Evolutionary conservation across 345 rosid genomes (phyloP).

Genomic region (Corchorus olitorius): DNA sequence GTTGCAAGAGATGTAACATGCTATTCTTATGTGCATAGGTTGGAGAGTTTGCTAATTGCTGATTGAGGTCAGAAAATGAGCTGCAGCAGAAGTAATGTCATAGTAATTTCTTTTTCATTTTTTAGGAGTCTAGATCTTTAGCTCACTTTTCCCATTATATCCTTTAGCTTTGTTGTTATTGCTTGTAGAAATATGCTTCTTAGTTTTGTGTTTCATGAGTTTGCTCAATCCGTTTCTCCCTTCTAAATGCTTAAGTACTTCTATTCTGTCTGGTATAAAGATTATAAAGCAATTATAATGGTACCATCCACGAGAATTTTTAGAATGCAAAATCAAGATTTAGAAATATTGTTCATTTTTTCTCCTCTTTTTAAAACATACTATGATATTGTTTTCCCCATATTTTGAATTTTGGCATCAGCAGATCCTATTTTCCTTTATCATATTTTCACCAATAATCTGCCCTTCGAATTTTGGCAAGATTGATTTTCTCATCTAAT

Average conservation of each 20-base stretch:
- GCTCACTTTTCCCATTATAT: background rate
- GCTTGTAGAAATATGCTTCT: background rate
- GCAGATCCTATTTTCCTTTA: background rate
- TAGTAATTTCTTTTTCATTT: background rate
- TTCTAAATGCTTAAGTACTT: background rate
- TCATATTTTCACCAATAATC: constrained; percentile 12
- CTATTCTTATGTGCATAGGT: constrained; percentile 51
- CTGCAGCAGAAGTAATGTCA: constrained; percentile 77
- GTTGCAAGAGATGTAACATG: background rate
- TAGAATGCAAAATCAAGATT: background rate
- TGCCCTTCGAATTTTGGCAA: background rate
- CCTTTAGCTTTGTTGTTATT: background rate
- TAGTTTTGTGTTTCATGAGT: background rate
- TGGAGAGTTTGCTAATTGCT: constrained; percentile 83
- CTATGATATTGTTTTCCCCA: background rate
- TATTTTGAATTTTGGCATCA: background rate
- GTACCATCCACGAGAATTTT: background rate
- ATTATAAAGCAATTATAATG: background rate
- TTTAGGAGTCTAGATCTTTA: background rate
- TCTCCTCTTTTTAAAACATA: background rate
- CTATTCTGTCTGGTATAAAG: background rate
- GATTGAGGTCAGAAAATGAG: constrained; percentile 74
- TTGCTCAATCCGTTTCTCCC: background rate
- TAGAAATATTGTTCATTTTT: background rate
- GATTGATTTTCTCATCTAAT: constrained; percentile 15